phyloP scores from a whole-genome alignment of 345 rosid species.

The Populus pruinosa region DNA sequence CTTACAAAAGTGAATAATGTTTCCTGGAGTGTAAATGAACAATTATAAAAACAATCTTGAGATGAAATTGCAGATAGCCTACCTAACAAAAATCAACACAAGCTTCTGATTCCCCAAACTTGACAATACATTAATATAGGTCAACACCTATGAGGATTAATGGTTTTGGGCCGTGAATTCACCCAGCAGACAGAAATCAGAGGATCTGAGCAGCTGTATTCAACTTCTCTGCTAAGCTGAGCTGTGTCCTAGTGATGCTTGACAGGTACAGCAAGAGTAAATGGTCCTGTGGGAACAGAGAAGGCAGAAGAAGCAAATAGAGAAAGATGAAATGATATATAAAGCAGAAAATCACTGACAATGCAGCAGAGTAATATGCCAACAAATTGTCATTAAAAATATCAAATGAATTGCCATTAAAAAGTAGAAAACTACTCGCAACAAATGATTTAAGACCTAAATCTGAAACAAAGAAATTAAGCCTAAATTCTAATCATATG shows the following conservation, averaged over 20 bases:
- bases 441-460: neutral
- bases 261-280: constrained; percentile 77
- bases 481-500: neutral
- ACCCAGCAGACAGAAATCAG: constrained; percentile 18
- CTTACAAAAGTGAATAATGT: neutral
- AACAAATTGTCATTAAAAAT: neutral
- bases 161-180: neutral
- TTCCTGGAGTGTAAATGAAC: neutral
- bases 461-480: too few species aligned
- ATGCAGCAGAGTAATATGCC: neutral
- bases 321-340: neutral
- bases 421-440: too few species aligned
- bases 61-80: neutral
- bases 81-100: constrained; percentile 2
- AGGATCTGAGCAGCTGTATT: constrained; percentile 90
- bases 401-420: neutral
- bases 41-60: neutral
- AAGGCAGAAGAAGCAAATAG: neutral
- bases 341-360: neutral
- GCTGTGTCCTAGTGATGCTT: constrained; percentile 90
- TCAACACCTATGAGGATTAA: neutral
- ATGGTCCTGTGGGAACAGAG: constrained; percentile 52
- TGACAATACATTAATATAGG: neutral
- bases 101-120: neutral
- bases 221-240: constrained; percentile 82